Base-by-base conservation (phyloP, 1,139 yeast genomes). In the Yamadazyma membranifaciens region DNA sequence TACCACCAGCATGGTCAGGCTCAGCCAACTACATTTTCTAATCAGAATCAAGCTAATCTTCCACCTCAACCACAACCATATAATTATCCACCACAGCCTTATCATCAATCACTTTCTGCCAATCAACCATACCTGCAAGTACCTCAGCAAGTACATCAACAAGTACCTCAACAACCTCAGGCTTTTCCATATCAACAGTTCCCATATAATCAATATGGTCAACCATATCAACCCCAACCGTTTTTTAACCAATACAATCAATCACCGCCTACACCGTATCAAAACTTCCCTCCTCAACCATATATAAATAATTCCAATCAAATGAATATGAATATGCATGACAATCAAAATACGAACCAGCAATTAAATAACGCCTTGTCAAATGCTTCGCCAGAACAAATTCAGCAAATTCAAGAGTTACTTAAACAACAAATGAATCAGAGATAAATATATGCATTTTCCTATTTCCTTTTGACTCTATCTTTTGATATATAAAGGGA, bases 361-460 rank as follows among this genome's bases (percentile, higher is more conserved):
- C 44, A 34, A 20, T 17, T 45, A n/a, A 38, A 43, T 24, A 41
- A 32, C 22, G 50, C 53, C 2, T 48, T 50, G 31, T 42, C 47
- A 9, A 47, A 48, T 29, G 51, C 51, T 9, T 44, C 51, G 12
- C 52, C 57, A 17, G 52, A 45, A 22, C 60, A 61, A 34, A 51
- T 64, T 34, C 62, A 61, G 35, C 59, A 62, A 39, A 52, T 65
- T 30, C 67, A 64, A 40, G 67, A 62, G 39, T 41, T 63, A 38
- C 52, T 64, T 30, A 52, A 54, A 20, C 24, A 20, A 20, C 24
- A 20, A 20, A 20, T 20, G 24, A 20, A 20, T 20, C 24, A 20
- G 24, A 20, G 24, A 20, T 20, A 20, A 20, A 20, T 20, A 20
- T 32, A 17, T 33, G 28, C 22, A 33, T 17, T 31, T n/a, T 14